These are phyloP conservation scores for Auricularia cornea DNA, from an alignment of 768 basidiomycete genomes.

Conservation along the genomic window DNA sequence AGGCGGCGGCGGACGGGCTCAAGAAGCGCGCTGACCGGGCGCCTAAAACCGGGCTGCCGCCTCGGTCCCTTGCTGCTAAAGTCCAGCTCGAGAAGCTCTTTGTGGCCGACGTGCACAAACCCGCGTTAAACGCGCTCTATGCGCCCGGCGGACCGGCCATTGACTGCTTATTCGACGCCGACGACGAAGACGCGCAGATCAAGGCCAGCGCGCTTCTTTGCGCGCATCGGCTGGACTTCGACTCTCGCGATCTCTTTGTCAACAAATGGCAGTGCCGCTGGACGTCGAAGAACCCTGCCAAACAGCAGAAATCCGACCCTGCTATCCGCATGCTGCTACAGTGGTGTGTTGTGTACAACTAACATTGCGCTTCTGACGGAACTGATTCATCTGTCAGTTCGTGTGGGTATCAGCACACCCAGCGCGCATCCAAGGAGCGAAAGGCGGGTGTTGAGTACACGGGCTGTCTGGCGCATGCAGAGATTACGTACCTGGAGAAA, in stretches of 20 bases:
- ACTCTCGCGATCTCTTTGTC: background rate
- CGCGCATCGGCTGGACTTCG: conserved; percentile 1
- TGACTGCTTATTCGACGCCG: background rate
- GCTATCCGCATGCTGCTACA: conserved; percentile 1
- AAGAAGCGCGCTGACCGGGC: too few relatives aligned
- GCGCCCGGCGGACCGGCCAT: too few relatives aligned
- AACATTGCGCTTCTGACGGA: background rate
- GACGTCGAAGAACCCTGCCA: too few relatives aligned
- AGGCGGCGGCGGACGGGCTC: too few relatives aligned
- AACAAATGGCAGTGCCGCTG: background rate
- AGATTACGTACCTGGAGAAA: conserved; percentile 17
- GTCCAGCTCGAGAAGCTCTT: too few relatives aligned
- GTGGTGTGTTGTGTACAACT: background rate
- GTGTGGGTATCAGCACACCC: background rate
- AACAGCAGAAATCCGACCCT: background rate
- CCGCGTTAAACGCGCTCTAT: too few relatives aligned
- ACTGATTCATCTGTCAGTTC: background rate
- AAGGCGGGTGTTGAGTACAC: conserved; percentile 14
- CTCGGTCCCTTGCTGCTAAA: too few relatives aligned
- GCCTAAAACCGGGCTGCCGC: too few relatives aligned
- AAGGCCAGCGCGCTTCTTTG: background rate
- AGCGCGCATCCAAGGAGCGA: background rate
- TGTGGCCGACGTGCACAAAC: too few relatives aligned
- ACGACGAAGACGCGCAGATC: background rate
- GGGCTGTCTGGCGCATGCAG: conserved; percentile 29